Evolutionary conservation across 306 rosid genomes (phyloP), one percentile per base, ranked within the genome.

Genomic region (Coriaria nepalensis): DNA sequence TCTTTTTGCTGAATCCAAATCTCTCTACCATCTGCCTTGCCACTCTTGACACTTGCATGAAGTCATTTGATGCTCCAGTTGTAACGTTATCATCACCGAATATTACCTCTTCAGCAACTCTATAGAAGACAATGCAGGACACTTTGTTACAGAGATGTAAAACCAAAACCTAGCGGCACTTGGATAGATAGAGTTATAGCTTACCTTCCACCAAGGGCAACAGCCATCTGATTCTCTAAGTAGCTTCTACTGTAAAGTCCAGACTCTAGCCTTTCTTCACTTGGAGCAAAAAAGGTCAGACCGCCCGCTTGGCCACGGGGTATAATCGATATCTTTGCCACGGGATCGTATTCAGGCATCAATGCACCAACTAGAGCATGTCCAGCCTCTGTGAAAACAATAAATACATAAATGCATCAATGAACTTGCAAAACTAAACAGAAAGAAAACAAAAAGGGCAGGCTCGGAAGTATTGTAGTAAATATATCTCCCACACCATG

Each of bases 161-260:
- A 56, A 35, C 41, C 4, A 35, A 11, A 42, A 7, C 9, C 10
- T 42, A 5, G 46, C 12, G 59, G 38, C 13, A 4, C 4, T 55
- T 0, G 13, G 9, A 29, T 4, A 34, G 37, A 56, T 44, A 13
- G 35, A 42, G 10, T 56, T 56, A 33, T 10, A 43, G 40, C 59
- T 13, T 41, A 78, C 84, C 84, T 73, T 64, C 84, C 84, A 38
- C 84, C 84, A 4, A 90, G 85, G 44, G 98, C 98, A 65, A 90
- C 98, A 40, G 96, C 98, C 98, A 90, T 90, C 67, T 90, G 98
- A 68, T 90, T 90, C 70, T 90, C 98, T 67, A 90, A 64, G 95
- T 90, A 90, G 78, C 98, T 90, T 82, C 98, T 79, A 53, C 98
- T 90, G 76, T 90, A 90, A 57, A 90, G 53, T 41, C 84, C 84